Conservation (phyloP, 2,329 filamentous ascomycete species). For the Trichoderma asperellum region DNA sequence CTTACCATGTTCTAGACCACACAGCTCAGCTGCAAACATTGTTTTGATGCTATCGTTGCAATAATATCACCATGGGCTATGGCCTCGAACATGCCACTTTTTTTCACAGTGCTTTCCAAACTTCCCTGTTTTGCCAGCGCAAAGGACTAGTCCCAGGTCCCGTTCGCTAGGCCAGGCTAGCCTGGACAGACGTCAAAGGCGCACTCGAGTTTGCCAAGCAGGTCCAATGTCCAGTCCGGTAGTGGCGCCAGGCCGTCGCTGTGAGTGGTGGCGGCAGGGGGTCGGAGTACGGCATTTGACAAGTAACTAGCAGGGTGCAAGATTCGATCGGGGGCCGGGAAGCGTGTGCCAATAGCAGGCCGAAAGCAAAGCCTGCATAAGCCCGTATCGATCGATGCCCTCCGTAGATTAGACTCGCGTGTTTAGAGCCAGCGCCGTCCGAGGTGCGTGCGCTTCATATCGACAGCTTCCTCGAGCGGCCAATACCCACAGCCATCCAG, state of each 20-base stretch:
- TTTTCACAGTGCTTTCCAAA: neutral
- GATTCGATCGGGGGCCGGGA: slow-evolving; percentile 19
- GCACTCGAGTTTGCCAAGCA: slow-evolving; percentile 5
- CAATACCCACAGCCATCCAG: neutral
- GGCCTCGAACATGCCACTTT: slow-evolving; percentile 18
- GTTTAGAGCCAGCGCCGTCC: neutral
- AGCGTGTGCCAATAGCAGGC: slow-evolving; percentile 4
- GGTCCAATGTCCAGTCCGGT: neutral
- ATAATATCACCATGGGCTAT: neutral
- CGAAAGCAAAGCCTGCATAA: slow-evolving; percentile 1
- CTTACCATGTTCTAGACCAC: slow-evolving; percentile 5
- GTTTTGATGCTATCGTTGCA: slow-evolving; percentile 14
- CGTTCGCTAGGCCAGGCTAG: neutral
- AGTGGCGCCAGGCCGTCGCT: slow-evolving; percentile 25
- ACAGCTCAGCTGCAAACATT: slow-evolving; percentile 16
- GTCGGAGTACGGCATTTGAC: slow-evolving; percentile 27
- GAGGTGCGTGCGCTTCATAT: neutral
- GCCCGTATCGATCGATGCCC: slow-evolving; percentile 12
- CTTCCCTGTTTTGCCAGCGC: slow-evolving; percentile 18
- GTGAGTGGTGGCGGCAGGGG: slow-evolving; percentile 25
- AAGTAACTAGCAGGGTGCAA: slow-evolving; percentile 19
- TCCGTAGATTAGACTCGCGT: slow-evolving; percentile 8
- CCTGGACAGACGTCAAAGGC: slow-evolving; percentile 6
- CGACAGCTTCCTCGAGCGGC: neutral
- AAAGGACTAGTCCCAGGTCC: slow-evolving; percentile 13